Evolutionary conservation across 805 yeast genomes (phyloP), one percentile per base, ranked within the genome.

Genomic region (Novakomyces olei): DNA sequence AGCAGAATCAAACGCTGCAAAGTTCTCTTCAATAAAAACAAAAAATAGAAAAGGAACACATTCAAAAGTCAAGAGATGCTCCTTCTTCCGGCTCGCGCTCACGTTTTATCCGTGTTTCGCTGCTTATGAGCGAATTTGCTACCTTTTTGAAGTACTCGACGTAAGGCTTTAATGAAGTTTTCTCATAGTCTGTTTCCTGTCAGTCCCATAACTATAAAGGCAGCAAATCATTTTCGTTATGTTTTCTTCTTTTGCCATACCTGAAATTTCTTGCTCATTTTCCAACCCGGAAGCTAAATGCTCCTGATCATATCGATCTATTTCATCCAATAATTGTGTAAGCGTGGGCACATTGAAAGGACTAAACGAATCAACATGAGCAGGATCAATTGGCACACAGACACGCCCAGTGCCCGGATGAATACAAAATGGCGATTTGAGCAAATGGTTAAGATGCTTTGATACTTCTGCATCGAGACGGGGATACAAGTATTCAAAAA

Each of bases 361-460:
- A 43, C 74, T 69, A 46, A 85, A 88, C 3, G 69, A 69, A 12
- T 43, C 46, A 15, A 43, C 37, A 26, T 54, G 47, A 3, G 39
- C 47, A 0, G 52, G 39, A 33, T 51, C 55, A 29, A 63, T 48
- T 0, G 96, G 94, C 5, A 88, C 93, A 66, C 96, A 88, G 3
- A 88, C 77, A 17, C 46, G 44, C 7, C 40, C 39, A 0, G 98
- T 88, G 2, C 80, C 72, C 2, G 98, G 98, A 51, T 88, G 98
- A 27, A 88, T 72, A 57, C 96, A 85, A 50, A 88, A 88, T 12
- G 98, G 98, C 1, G 95, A 77, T 49, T 88, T 88, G 44, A 88
- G 64, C 54, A 88, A 70, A 58, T 88, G 98, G 54, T 72, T 79
- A 46, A 83, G 61, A 49, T 77, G 88, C 42, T 73, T 66, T 5